Conservation (phyloP, 345 rosid genomes). For the Dipteronia sinensis region DNA sequence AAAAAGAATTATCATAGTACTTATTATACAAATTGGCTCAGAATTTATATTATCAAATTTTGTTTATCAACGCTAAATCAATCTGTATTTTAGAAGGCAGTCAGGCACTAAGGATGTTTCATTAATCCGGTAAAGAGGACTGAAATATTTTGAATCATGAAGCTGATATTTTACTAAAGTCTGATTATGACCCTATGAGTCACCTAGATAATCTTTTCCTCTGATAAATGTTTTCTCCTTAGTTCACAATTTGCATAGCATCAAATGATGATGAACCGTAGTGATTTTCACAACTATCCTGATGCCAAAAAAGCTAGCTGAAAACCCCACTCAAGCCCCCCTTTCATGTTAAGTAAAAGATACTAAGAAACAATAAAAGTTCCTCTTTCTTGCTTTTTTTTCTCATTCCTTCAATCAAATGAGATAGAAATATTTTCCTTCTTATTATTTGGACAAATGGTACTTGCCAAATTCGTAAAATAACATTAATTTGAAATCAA, state of each 20-base stretch:
- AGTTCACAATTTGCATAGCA: not conserved
- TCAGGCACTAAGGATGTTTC: not conserved
- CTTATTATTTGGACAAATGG: not conserved
- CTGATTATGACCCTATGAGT: not conserved
- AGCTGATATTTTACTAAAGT: not conserved
- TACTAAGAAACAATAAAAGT: not conserved
- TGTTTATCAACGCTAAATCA: not conserved
- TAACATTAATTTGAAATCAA: conserved; percentile 6
- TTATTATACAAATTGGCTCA: not conserved
- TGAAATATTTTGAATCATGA: not conserved
- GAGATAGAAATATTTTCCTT: not conserved
- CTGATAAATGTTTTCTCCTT: not conserved
- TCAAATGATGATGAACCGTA: not conserved
- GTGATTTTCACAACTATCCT: not conserved
- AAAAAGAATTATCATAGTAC: not conserved
- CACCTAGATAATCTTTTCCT: not conserved
- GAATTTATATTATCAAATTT: not conserved
- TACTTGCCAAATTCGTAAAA: not conserved
- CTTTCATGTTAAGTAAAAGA: not conserved
- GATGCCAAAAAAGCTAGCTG: not conserved
- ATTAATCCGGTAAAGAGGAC: not conserved
- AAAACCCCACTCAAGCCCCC: not conserved
- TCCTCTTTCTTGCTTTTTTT: not conserved
- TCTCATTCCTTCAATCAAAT: not conserved
- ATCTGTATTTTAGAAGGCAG: not conserved